Evolutionary conservation across 305 asterid genomes (phyloP).

Genomic region (Fraxinus velutina): DNA sequence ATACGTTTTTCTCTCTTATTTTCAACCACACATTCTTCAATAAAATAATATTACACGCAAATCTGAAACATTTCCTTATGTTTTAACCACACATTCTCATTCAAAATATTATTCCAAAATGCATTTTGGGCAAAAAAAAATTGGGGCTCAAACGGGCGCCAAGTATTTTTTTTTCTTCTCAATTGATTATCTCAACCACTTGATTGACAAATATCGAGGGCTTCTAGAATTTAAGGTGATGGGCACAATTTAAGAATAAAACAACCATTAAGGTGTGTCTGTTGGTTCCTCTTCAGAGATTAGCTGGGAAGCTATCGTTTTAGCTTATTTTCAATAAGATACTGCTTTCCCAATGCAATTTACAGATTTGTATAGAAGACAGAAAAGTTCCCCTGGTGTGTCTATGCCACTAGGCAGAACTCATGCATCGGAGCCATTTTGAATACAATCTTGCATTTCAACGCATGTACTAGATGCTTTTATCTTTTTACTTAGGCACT

Average conservation of each 20-base stretch:
- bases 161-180: background rate
- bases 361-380: background rate
- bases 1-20: no score
- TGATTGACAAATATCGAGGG: background rate
- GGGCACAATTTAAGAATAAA: background rate
- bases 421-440: background rate
- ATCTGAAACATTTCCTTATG: no score
- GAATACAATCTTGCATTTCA: background rate
- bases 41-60: no score
- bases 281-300: background rate
- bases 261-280: background rate
- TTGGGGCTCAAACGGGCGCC: no score
- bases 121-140: no score
- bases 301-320: background rate
- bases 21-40: no score
- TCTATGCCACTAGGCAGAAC: background rate
- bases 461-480: background rate
- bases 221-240: background rate
- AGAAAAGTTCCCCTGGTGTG: background rate
- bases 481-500: background rate
- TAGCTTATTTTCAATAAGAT: background rate
- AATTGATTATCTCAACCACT: background rate
- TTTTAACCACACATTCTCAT: no score
- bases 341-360: background rate
- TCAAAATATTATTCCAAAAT: no score